These are phyloP conservation scores for Chrysopogon serrulatus DNA, from an alignment of 176 grass and related monocot species.

Conservation along the genomic window DNA sequence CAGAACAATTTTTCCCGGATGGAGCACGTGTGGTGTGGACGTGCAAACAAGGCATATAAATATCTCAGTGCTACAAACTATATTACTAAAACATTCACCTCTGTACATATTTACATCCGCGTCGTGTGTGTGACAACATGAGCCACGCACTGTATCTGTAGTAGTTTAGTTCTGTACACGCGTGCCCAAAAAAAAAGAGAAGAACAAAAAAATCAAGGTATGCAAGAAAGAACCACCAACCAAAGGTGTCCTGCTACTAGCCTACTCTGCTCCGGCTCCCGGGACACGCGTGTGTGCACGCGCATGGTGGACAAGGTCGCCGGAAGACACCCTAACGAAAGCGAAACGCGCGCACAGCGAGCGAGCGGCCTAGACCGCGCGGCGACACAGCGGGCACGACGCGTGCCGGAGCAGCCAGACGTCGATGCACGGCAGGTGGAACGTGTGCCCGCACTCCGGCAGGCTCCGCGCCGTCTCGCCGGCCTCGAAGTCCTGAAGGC, in stretches of 20 bases:
- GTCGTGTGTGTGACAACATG: not conserved
- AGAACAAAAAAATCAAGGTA: not conserved
- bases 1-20: too few relatives aligned
- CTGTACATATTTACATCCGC: not conserved
- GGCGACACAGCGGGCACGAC: slow-evolving; percentile 67
- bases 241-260: not conserved
- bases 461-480: slow-evolving; percentile 49
- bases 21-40: too few relatives aligned
- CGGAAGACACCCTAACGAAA: not conserved
- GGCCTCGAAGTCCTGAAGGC: slow-evolving; percentile 76
- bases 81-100: not conserved
- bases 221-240: not conserved
- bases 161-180: too few relatives aligned
- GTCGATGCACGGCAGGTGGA: slow-evolving; percentile 73
- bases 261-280: not conserved
- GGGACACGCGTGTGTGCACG: not conserved
- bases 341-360: not conserved
- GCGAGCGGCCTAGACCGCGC: slow-evolving; percentile 18
- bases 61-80: not conserved
- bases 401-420: slow-evolving; percentile 66
- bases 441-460: slow-evolving; percentile 66
- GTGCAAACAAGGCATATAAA: too few relatives aligned
- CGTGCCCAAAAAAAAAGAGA: not conserved
- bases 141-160: not conserved
- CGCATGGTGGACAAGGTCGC: not conserved